Evolutionary conservation across 257 asterid genomes (phyloP).

Genomic region (Salvia hispanica): DNA sequence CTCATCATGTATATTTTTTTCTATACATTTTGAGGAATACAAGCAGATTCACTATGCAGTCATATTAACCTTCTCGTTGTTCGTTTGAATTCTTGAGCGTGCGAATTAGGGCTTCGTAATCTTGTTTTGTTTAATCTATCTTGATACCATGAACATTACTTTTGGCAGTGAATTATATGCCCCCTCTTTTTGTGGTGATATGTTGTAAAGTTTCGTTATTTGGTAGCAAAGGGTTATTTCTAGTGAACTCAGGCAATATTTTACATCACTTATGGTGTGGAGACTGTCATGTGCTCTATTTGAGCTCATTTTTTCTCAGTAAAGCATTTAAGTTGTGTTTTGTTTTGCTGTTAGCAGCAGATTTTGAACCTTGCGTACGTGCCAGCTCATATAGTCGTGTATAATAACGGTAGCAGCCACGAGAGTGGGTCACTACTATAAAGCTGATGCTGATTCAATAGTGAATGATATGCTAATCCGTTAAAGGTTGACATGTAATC

Average conservation of each 20-base stretch:
- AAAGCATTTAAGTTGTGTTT: background rate
- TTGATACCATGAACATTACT: background rate
- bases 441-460: conserved; percentile 1
- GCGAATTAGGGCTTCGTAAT: background rate
- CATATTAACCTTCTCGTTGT: background rate
- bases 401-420: background rate
- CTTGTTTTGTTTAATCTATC: background rate
- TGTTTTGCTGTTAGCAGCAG: conserved; percentile 4
- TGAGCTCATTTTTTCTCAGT: background rate
- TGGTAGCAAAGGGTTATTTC: background rate
- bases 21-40: conserved; percentile 10
- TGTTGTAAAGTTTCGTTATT: background rate
- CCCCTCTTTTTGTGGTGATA: background rate
- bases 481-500: background rate
- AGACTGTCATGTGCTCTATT: background rate
- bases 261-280: background rate
- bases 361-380: background rate
- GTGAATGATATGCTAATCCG: background rate
- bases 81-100: background rate
- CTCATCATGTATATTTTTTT: conserved; percentile 1
- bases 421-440: background rate
- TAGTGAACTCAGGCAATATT: background rate
- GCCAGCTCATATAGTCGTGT: background rate
- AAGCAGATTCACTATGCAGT: background rate
- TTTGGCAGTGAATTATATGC: conserved; percentile 13